Conservation (phyloP, 805 yeast species). For the Yamadazyma ubonensis region DNA sequence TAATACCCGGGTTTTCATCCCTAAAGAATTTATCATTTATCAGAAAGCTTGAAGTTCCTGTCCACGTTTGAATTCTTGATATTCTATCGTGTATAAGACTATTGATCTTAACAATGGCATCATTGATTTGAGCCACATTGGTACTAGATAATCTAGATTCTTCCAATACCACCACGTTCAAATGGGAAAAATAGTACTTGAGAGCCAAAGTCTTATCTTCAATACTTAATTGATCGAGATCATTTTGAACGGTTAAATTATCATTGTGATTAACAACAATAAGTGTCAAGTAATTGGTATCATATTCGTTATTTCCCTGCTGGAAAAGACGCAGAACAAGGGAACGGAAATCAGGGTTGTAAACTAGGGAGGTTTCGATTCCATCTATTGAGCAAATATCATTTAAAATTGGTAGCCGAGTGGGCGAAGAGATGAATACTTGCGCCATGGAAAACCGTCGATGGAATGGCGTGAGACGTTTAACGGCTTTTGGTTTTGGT, state of each 20-base stretch:
- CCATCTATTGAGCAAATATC: constrained; percentile 1
- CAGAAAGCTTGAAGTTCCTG: constrained; percentile 32
- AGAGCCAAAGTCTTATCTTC: constrained; percentile 32
- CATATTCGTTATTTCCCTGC: constrained; percentile 34
- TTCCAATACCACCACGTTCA: constrained; percentile 28
- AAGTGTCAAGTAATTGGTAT: constrained; percentile 31
- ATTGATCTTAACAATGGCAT: constrained; percentile 14
- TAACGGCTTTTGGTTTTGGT: neutral
- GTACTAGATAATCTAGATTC: neutral
- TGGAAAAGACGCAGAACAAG: constrained; percentile 23
- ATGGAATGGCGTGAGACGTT: too few species aligned
- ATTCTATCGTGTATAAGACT: constrained; percentile 29
- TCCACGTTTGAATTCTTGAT: constrained; percentile 43
- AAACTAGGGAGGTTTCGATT: constrained; percentile 8
- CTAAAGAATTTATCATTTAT: constrained; percentile 5
- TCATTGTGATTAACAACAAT: constrained; percentile 16
- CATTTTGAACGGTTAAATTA: neutral
- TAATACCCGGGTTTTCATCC: neutral
- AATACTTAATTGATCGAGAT: constrained; percentile 21
- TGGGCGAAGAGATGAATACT: constrained; percentile 1
- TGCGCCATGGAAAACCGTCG: constrained; percentile 8
- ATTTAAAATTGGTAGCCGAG: neutral
- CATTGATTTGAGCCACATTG: neutral
- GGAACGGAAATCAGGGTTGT: neutral
- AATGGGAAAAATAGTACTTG: constrained; percentile 37